Evolutionary conservation across 495 filamentous ascomycete species (phyloP), one percentile per base, ranked within the genome.

Genomic region (Antarctomyces pellizariae): DNA sequence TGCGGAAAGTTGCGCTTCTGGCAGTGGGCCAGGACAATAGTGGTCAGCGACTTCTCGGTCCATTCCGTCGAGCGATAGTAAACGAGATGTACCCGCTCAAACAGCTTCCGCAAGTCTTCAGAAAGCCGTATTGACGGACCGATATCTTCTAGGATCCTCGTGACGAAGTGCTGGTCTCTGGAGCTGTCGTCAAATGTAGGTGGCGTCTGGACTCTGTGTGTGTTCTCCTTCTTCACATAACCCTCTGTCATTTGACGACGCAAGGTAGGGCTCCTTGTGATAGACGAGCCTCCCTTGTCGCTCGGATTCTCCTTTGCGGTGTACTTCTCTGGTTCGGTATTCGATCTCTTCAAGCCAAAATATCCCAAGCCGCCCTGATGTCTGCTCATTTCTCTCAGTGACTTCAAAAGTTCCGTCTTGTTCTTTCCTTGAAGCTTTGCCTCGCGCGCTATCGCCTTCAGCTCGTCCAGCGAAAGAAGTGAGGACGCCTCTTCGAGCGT

Each of bases 31-130:
- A 97, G 65, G 31, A 97, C 91, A 33, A 95, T 84, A 2, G 83
- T 84, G 2, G 78, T 92, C 2, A 97, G 61, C 7, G 84, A 92
- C 38, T 91, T 93, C 38, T 93, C 86, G 0, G 83, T 86, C 83
- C 84, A 95, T 44, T 92, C 82, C 0, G 83, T 90, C 15, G 83
- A 93, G 16, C 83, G 62, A 42, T 93, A 93, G 43, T 92, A 95
- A 26, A 97, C 83, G 4, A 97, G 50, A 48, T 95, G 84, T 1
- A 93, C 78, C 16, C 86, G 65, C 42, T 92, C 82, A 38, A 97
- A 97, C 3, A 97, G 61, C 32, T 67, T 74, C 30, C 78, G 62
- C n/a, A 69, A 60, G 5, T 68, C 53, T 1, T 68, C 46, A 1
- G 78, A 70, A 9, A 97, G 69, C 20, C 84, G 56, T 25, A 93